Conservation (phyloP, 208 protist genomes). For the Novymonas esmeraldas region DNA sequence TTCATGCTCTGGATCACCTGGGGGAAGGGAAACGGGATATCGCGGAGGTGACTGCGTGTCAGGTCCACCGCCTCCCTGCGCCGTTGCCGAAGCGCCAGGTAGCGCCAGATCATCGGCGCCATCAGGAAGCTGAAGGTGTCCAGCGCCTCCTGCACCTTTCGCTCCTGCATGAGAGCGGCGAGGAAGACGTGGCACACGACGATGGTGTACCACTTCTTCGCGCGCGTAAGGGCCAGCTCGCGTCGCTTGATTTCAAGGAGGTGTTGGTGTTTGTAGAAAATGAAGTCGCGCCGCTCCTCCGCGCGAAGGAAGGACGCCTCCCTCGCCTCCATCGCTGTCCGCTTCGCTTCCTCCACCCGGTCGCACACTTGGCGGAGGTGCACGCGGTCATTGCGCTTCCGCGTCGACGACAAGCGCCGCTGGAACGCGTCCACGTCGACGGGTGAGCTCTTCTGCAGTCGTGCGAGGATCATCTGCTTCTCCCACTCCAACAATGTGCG, state of each 20-base stretch:
- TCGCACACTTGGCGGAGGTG: slow-evolving; percentile 45
- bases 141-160: slow-evolving; percentile 67
- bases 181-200: slow-evolving; percentile 86
- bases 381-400: slow-evolving; percentile 46
- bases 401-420: slow-evolving; percentile 35
- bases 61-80: slow-evolving; percentile 43
- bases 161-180: slow-evolving; percentile 79
- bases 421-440: slow-evolving; percentile 64
- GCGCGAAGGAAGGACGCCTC: slow-evolving; percentile 29
- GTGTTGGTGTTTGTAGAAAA: slow-evolving; percentile 71
- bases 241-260: slow-evolving; percentile 53
- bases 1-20: slow-evolving; percentile 85
- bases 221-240: slow-evolving; percentile 53
- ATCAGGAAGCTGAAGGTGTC: slow-evolving; percentile 73
- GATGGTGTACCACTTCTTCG: slow-evolving; percentile 74
- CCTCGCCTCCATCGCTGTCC: slow-evolving; percentile 5
- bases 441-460: slow-evolving; percentile 35
- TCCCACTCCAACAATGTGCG: slow-evolving; percentile 63
- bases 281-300: slow-evolving; percentile 45
- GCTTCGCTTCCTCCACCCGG: slow-evolving; percentile 25
- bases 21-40: slow-evolving; percentile 79
- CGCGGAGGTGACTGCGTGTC: slow-evolving; percentile 51
- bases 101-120: slow-evolving; percentile 69
- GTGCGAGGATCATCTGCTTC: slow-evolving; percentile 56
- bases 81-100: slow-evolving; percentile 39